These are phyloP conservation scores for Pleodorina starrii DNA, from an alignment of 139 green algal species.

Conservation along the genomic window DNA sequence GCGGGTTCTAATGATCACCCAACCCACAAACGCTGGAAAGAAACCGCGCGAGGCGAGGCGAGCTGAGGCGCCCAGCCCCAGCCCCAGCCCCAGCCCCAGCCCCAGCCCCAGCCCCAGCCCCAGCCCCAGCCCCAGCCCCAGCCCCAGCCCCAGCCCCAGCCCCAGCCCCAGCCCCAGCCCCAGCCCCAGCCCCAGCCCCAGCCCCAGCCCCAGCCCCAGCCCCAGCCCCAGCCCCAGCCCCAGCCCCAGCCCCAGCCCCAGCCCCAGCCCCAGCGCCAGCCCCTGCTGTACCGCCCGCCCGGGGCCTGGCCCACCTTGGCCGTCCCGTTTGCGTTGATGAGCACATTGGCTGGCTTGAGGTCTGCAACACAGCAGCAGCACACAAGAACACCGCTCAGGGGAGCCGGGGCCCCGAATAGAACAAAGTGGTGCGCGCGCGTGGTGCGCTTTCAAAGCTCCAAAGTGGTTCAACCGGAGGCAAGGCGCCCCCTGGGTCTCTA, in stretches of 20 bases:
- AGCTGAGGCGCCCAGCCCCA: background rate
- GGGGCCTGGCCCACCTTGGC: background rate
- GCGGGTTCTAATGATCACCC: too few species aligned
- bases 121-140: background rate
- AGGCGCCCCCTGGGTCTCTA: too few species aligned
- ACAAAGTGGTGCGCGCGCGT: too few species aligned
- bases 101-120: background rate
- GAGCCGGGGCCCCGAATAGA: too few species aligned
- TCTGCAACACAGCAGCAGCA: constrained; percentile 15
- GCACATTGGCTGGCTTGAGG: constrained; percentile 39
- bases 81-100: background rate
- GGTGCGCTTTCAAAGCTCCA: too few species aligned
- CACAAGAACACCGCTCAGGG: too few species aligned
- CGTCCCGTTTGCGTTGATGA: constrained; percentile 8
- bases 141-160: background rate
- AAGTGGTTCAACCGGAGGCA: too few species aligned
- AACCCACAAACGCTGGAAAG: too few species aligned
- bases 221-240: background rate
- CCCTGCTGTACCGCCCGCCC: background rate
- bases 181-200: background rate
- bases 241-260: background rate
- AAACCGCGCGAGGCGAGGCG: too few species aligned
- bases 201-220: background rate
- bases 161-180: background rate
- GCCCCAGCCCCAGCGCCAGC: background rate